Percentiles rank a stretch among this genome's conserved stretches.
Evolutionary conservation across 2,329 filamentous ascomycete species (phyloP).

Genomic region (Xylariales sp.): DNA sequence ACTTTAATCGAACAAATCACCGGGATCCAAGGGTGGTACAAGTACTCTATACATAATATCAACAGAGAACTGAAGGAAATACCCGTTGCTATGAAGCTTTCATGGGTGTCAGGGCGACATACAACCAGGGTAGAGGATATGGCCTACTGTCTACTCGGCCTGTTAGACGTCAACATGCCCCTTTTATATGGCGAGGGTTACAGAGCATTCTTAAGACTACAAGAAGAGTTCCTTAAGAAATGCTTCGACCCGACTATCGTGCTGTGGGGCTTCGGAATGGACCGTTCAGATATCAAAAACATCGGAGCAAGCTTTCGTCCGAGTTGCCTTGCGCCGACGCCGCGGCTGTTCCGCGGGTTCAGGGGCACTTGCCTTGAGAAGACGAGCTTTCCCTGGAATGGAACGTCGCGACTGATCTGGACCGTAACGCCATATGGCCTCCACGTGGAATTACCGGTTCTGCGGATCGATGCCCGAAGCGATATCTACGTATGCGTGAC

Average conservation of each 20-base stretch:
- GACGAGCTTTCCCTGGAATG: too few species aligned
- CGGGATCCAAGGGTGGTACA: neutral
- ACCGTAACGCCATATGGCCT: constrained; percentile 1
- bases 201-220: constrained; percentile 21
- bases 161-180: constrained; percentile 25
- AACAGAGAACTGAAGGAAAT: neutral
- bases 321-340: constrained; percentile 6
- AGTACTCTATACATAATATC: neutral
- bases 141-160: constrained; percentile 31
- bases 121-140: constrained; percentile 29
- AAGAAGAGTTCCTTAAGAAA: constrained; percentile 27
- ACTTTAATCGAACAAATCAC: neutral
- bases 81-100: constrained; percentile 10
- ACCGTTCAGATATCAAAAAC: neutral
- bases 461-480: neutral
- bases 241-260: constrained; percentile 12
- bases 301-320: neutral
- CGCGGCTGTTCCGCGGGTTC: neutral
- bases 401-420: neutral
- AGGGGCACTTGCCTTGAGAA: too few species aligned
- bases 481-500: neutral
- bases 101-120: constrained; percentile 20
- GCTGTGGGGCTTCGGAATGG: neutral
- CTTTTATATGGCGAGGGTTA: constrained; percentile 31
- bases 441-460: neutral